phyloP scores from a whole-genome alignment of 441 rosid genomes.

The Euphorbia celastroides region DNA sequence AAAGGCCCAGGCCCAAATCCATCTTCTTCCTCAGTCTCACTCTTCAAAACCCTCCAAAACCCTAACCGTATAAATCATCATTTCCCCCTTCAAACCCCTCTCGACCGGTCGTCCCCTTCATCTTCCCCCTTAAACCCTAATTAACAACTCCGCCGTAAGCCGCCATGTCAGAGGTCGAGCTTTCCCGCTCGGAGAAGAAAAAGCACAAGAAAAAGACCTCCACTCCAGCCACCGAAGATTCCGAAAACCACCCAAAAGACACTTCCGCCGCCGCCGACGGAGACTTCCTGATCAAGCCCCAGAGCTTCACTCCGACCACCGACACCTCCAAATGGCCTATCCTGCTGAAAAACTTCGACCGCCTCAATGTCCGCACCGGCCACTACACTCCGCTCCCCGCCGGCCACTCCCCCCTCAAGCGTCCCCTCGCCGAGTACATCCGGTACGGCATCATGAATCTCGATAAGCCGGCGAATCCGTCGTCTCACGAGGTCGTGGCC shows the following conservation, averaged over 20 bases:
- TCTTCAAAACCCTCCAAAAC: conserved; percentile 34
- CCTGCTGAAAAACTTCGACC: conserved; percentile 81
- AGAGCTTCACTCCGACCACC: conserved; percentile 58
- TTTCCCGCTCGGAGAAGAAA: conserved; percentile 62
- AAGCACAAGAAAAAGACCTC: conserved; percentile 45
- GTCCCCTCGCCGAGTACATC: conserved; percentile 68
- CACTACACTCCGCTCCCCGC: conserved; percentile 84
- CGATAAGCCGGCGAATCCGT: conserved; percentile 87
- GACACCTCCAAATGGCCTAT: conserved; percentile 94
- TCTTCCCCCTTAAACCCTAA: conserved; percentile 16
- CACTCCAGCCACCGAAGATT: conserved; percentile 5
- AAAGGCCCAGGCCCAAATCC: not conserved
- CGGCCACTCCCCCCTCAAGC: conserved; percentile 83
- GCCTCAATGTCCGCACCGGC: conserved; percentile 88
- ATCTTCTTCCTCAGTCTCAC: not conserved
- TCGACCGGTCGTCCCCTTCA: not conserved
- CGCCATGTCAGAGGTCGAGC: conserved; percentile 56
- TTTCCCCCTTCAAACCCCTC: not conserved
- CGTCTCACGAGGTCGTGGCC: conserved; percentile 92
- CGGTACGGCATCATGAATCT: conserved; percentile 75
- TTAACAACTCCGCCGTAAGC: not conserved
- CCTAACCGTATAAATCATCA: conserved; percentile 37
- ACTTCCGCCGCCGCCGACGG: conserved; percentile 9
- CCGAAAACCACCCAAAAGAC: conserved; percentile 10
- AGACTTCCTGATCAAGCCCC: conserved; percentile 47